These are phyloP conservation scores for Botryobasidium botryosum DNA, from an alignment of 768 basidiomycete species.

Conservation along the genomic window DNA sequence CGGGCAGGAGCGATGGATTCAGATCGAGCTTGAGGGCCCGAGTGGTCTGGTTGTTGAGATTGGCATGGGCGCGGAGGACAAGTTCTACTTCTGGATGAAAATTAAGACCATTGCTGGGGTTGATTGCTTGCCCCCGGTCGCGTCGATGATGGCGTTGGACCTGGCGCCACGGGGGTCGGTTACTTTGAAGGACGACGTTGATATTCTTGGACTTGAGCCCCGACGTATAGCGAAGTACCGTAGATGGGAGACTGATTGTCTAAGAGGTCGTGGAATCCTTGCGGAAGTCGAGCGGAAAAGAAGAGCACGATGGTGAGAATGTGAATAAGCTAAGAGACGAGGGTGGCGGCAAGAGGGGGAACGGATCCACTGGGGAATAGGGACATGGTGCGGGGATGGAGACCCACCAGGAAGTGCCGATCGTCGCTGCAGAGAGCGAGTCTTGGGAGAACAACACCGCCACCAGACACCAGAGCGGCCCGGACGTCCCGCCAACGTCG, in stretches of 20 bases:
- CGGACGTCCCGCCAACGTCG: too few relatives aligned
- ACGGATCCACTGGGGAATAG: too few relatives aligned
- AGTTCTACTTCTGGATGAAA: conserved; percentile 93
- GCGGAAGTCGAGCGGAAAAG: conserved; percentile 43
- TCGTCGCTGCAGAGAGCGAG: too few relatives aligned
- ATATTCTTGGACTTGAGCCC: conserved; percentile 82
- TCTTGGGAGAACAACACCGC: too few relatives aligned
- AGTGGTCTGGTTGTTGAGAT: conserved; percentile 93
- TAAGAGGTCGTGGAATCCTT: conserved; percentile 92
- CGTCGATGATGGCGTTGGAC: conserved; percentile 57
- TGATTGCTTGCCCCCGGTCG: conserved; percentile 88
- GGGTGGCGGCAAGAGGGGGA: too few relatives aligned
- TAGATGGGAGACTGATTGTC: conserved; percentile 80
- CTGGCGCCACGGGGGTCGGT: conserved; percentile 65
- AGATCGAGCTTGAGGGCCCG: conserved; percentile 95
- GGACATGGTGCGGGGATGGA: too few relatives aligned
- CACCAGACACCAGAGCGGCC: too few relatives aligned
- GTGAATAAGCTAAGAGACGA: too few relatives aligned
- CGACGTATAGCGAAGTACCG: conserved; percentile 42
- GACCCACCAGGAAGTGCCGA: too few relatives aligned
- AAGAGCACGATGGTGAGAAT: conserved; percentile 4
- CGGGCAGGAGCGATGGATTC: conserved; percentile 63
- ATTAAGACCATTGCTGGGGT: conserved; percentile 85
- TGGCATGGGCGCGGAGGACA: conserved; percentile 75
- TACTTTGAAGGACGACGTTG: conserved; percentile 89